These are phyloP conservation scores for Trichoderma koningiopsis DNA, from an alignment of 2,329 filamentous ascomycete species.

Conservation along the genomic window DNA sequence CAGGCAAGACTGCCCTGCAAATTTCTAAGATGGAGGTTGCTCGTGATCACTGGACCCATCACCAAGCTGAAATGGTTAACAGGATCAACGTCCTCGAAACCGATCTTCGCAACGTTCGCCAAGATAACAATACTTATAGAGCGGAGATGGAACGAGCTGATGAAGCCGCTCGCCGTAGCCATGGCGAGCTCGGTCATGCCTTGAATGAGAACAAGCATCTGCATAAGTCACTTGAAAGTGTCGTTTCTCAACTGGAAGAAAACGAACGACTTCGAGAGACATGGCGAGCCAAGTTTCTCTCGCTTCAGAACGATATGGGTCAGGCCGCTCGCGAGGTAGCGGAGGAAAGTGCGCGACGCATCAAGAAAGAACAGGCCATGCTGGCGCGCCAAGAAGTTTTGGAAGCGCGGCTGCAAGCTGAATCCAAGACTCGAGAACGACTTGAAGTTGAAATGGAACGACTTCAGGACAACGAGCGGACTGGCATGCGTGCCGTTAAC, in stretches of 20 bases:
- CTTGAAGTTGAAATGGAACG: conserved; percentile 68
- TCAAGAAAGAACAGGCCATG: conserved; percentile 76
- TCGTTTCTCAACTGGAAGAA: conserved; percentile 80
- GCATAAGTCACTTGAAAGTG: conserved; percentile 69
- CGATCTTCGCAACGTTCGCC: conserved; percentile 57
- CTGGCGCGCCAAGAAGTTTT: conserved; percentile 79
- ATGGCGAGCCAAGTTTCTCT: conserved; percentile 82
- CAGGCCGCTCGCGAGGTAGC: conserved; percentile 76
- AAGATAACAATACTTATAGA: conserved; percentile 63
- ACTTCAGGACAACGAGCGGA: conserved; percentile 64
- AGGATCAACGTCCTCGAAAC: conserved; percentile 55
- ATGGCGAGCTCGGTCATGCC: conserved; percentile 51
- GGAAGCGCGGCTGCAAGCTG: conserved; percentile 74
- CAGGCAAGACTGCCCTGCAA: conserved; percentile 60
- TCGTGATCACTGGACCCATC: conserved; percentile 59
- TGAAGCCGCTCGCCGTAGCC: conserved; percentile 52
- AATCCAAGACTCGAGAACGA: conserved; percentile 69
- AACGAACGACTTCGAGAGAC: conserved; percentile 81
- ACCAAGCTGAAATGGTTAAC: conserved; percentile 57
- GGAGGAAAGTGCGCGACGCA: conserved; percentile 77
- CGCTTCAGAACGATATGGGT: conserved; percentile 85
- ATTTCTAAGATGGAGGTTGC: conserved; percentile 69
- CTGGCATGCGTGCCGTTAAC: conserved; percentile 64
- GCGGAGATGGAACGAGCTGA: conserved; percentile 62
- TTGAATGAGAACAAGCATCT: conserved; percentile 70